Percentiles rank a stretch among this genome's conserved stretches.
Conservation (phyloP, 257 asterid species). For the Oldenlandia corymbosa region DNA sequence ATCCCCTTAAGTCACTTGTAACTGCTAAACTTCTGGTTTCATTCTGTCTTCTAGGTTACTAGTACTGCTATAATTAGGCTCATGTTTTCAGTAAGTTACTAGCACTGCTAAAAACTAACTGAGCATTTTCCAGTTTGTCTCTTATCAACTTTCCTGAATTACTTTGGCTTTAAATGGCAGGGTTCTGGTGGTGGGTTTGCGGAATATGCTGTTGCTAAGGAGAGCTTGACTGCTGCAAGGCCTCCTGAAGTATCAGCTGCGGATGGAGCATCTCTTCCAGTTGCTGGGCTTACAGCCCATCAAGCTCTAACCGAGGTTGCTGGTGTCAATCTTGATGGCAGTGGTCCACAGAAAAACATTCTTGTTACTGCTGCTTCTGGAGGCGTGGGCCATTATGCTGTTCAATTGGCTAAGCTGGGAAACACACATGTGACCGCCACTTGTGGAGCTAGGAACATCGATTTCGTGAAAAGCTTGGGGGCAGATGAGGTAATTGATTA, state of each 20-base stretch:
- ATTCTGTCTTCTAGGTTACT: no score
- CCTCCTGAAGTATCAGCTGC: conserved; percentile 54
- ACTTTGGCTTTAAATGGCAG: conserved; percentile 22
- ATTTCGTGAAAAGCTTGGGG: conserved; percentile 53
- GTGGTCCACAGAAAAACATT: conserved; percentile 41
- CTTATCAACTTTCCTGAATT: background rate
- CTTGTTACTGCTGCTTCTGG: conserved; percentile 71
- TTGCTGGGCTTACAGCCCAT: conserved; percentile 56
- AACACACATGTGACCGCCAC: conserved; percentile 68
- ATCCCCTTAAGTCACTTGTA: no score
- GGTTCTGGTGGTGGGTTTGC: conserved; percentile 57
- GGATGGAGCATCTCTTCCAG: conserved; percentile 50
- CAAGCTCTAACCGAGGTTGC: conserved; percentile 38
- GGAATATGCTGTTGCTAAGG: conserved; percentile 54
- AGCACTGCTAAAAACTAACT: background rate
- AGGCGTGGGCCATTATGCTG: conserved; percentile 72
- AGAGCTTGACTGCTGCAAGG: conserved; percentile 36
- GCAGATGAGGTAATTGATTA: conserved; percentile 81
- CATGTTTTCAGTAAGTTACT: background rate
- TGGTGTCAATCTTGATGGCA: conserved; percentile 40
- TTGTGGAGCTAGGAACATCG: conserved; percentile 70
- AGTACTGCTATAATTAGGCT: no score
- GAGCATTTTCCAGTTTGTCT: background rate
- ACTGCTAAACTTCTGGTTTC: no score
- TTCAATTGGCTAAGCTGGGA: conserved; percentile 70